Conservation (phyloP, 805 yeast genomes). For the Schwanniomyces sp. region DNA sequence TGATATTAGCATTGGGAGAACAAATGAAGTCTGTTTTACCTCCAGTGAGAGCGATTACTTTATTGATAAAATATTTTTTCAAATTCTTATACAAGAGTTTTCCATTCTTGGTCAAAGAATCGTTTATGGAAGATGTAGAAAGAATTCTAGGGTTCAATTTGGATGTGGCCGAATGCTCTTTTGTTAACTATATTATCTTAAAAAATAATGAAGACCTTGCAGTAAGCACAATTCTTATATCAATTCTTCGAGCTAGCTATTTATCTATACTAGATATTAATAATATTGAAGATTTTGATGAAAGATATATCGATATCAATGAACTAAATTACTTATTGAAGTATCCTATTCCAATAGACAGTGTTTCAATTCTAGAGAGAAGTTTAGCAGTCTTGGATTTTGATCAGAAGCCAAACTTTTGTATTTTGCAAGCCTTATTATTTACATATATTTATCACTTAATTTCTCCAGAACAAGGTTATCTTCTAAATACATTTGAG, state of each 20-base stretch:
- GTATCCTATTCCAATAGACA: conserved; percentile 2
- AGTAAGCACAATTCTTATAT: conserved; percentile 20
- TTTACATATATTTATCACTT: conserved; percentile 53
- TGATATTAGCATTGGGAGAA: not conserved
- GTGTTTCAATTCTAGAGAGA: conserved; percentile 9
- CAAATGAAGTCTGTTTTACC: conserved; percentile 1
- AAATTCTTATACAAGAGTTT: not conserved
- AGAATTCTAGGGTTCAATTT: not conserved
- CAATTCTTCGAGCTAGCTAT: conserved; percentile 25
- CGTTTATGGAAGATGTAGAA: not conserved
- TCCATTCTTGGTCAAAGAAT: conserved; percentile 2
- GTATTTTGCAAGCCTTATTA: conserved; percentile 60
- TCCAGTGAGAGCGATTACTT: not conserved
- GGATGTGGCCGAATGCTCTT: not conserved
- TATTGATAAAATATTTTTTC: conserved; percentile 2
- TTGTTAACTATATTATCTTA: conserved; percentile 6
- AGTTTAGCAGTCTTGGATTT: conserved; percentile 49
- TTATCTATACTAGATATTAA: conserved; percentile 16
- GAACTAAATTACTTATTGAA: not conserved
- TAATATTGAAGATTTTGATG: conserved; percentile 2
- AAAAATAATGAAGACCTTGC: conserved; percentile 21
- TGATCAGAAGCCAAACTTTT: conserved; percentile 5
- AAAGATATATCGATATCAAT: not conserved
- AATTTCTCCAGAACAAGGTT: conserved; percentile 2
- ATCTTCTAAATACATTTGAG: not conserved